Evolutionary conservation across 2,329 filamentous ascomycete species (phyloP), one percentile per base, ranked within the genome.

Genomic region (Colletotrichum tamarilloi): DNA sequence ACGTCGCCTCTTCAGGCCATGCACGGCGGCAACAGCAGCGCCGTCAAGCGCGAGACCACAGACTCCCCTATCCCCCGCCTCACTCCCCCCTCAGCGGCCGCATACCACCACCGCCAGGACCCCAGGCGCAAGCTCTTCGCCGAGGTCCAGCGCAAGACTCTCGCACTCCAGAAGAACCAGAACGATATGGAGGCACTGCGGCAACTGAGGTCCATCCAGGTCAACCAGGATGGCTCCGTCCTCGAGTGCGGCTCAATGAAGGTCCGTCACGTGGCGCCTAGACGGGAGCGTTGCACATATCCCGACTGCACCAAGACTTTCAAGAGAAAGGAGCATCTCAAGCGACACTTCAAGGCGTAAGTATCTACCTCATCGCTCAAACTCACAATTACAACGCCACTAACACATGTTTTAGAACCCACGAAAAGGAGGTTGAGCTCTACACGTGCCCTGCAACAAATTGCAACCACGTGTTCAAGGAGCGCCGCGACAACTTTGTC

Each of bases 311-410:
- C 83, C 75, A 86, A 85, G 76, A 84, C 84, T 0, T 89, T 87
- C 73, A 85, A 87, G 76, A 83, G 88, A 68, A 86, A 85, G 28
- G 88, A 90, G 78, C 88, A 90, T 74, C 80, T 90, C 22, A 90
- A 89, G 81, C 84, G 88, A 32, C 88, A 90, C 77, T 82, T 86
- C 64, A 83, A 84, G 66, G 86, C 86, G 87, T 89, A 77, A 82
- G 86, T 4, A 35, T 35, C 84, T 32, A 42, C 24, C n/a, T 42
- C 24, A 2, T 9, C 11, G 30, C 24, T 19, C 2, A 26, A 32
- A 35, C 35, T 9, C 12, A 46, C 26, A 62, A 52, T 68, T 59
- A 16, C 76, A 81, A 76, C 8, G 19, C 22, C 22, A 24, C 11
- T 67, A 38, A 65, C 56, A 66, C 28, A 28, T 8, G 1, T 19